These are phyloP conservation scores for Fusarium anthophilum DNA, from an alignment of 2,329 filamentous ascomycete species.

Conservation along the genomic window DNA sequence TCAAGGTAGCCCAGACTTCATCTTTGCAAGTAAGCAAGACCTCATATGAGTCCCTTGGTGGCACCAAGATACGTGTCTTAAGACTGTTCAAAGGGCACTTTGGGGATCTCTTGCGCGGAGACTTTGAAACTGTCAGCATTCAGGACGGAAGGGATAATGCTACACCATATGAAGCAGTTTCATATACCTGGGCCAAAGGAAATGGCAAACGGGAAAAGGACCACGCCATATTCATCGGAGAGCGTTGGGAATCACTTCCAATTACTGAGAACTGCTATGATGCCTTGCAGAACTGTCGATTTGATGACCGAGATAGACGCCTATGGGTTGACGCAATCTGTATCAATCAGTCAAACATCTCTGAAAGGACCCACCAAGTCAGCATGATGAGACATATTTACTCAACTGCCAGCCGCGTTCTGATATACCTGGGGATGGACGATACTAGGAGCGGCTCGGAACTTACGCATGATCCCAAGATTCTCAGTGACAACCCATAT, in stretches of 20 bases:
- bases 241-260: neutral
- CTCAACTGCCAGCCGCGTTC: neutral
- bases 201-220: neutral
- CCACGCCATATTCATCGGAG: neutral
- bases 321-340: neutral
- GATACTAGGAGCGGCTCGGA: fast-evolving
- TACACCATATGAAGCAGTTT: neutral
- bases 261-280: neutral
- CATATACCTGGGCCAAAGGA: neutral
- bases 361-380: neutral
- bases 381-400: neutral
- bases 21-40: neutral
- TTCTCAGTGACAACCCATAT: neutral
- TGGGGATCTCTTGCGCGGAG: neutral
- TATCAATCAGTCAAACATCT: neutral
- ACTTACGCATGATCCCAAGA: neutral
- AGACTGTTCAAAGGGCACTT: neutral
- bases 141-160: fast-evolving
- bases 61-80: neutral
- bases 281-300: neutral
- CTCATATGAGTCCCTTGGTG: neutral
- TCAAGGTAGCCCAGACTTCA: fast-evolving
- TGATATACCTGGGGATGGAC: neutral
- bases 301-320: neutral
- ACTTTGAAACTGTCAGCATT: neutral